A percentile compares a stretch with the other conserved stretches of the same genome.
phyloP scores from a whole-genome alignment of 192 early-diverging fungal genomes.

The Rhizophagus clarus region DNA sequence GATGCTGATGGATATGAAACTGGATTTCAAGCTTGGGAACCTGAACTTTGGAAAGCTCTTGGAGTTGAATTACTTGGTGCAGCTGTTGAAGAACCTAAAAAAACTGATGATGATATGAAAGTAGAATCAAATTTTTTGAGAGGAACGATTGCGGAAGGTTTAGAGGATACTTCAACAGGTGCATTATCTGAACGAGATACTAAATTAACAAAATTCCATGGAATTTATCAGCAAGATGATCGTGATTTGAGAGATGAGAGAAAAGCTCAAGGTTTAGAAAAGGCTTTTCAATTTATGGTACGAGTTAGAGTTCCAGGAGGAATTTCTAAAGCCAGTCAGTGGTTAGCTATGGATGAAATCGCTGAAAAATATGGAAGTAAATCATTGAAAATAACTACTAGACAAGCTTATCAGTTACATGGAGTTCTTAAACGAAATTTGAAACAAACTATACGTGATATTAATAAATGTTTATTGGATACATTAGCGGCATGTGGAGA shows the following conservation, averaged over 20 bases:
- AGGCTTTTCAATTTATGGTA: conserved; percentile 96
- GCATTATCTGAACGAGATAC: conserved; percentile 85
- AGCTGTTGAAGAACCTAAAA: conserved; percentile 64
- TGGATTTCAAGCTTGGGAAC: conserved; percentile 76
- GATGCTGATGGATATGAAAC: conserved; percentile 91
- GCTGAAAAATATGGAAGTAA: conserved; percentile 82
- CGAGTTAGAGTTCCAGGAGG: conserved; percentile 94
- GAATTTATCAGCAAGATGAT: conserved; percentile 96
- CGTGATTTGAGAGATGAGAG: conserved; percentile 89
- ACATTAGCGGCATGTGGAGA: conserved; percentile 97
- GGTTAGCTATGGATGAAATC: conserved; percentile 93
- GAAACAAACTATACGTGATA: conserved; percentile 85
- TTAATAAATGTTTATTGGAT: conserved; percentile 89
- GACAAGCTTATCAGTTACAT: conserved; percentile 97
- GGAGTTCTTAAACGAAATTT: conserved; percentile 92
- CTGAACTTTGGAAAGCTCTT: conserved; percentile 82
- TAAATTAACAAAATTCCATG: conserved; percentile 96
- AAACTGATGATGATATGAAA: conserved; percentile 92
- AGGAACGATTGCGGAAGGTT: conserved; percentile 86
- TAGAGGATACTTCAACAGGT: conserved; percentile 83
- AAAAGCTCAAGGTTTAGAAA: conserved; percentile 83
- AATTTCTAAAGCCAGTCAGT: conserved; percentile 84
- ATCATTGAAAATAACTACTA: conserved; percentile 92
- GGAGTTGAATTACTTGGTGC: conserved; percentile 70
- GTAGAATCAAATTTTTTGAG: conserved; percentile 88